These are phyloP conservation scores for Zychaea mexicana DNA, from an alignment of 371 early-diverging fungal genomes.

Conservation along the genomic window DNA sequence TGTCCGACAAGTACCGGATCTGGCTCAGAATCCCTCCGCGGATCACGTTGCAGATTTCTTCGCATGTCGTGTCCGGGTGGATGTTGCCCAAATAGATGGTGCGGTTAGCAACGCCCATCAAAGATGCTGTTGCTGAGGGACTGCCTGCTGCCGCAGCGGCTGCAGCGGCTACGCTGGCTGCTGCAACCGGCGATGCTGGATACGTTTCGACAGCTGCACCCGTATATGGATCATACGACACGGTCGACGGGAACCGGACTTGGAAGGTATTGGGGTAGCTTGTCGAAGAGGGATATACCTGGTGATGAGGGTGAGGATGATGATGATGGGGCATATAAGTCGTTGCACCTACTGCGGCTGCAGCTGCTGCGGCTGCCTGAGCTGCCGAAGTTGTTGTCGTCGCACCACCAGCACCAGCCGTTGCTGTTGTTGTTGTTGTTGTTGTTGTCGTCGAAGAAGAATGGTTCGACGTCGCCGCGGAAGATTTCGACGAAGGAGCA, in stretches of 20 bases:
- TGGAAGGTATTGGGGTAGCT: conserved; percentile 16
- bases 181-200: conserved; percentile 2
- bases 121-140: conserved; percentile 19
- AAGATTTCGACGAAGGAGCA: conserved; percentile 27
- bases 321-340: not conserved
- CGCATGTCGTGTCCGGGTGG: conserved; percentile 70
- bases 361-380: too few relatives aligned
- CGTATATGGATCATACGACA: conserved; percentile 29
- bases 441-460: not conserved
- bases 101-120: conserved; percentile 52
- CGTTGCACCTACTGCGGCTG: too few relatives aligned
- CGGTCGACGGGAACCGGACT: conserved; percentile 24
- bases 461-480: not conserved
- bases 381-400: too few relatives aligned
- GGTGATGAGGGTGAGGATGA: not conserved
- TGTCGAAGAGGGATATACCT: conserved; percentile 5
- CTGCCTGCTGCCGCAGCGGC: conserved; percentile 13
- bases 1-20: conserved; percentile 73
- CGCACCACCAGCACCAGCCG: too few relatives aligned
- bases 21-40: conserved; percentile 83
- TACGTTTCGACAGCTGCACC: conserved; percentile 31
- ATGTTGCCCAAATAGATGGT: conserved; percentile 82
- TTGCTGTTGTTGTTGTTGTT: not conserved
- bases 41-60: conserved; percentile 84
- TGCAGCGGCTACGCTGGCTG: conserved; percentile 5